phyloP scores from a whole-genome alignment of 495 filamentous ascomycete genomes.

The Xylaria castorea region DNA sequence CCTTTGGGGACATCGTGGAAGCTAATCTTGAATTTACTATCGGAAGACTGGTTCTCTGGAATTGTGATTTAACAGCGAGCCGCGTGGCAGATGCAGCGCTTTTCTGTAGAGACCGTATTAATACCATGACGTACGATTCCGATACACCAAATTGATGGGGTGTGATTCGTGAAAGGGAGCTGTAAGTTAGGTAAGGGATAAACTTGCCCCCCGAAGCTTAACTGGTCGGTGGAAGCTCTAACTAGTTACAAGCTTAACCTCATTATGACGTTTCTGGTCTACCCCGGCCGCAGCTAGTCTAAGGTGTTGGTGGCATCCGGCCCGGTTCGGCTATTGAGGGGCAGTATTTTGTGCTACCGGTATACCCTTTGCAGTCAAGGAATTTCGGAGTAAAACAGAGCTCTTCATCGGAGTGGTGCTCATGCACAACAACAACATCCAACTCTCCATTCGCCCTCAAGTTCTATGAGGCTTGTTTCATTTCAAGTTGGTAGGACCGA shows the following conservation, averaged over 20 bases:
- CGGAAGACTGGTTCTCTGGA: constrained; percentile 47
- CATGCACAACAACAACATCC: constrained; percentile 1
- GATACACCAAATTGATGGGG: not conserved
- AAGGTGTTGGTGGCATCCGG: not conserved
- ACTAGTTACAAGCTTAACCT: not conserved
- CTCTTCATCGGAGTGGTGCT: not conserved
- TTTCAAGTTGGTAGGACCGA: not conserved
- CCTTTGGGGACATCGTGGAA: constrained; percentile 55
- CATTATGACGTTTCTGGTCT: not conserved
- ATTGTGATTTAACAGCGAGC: constrained; percentile 41
- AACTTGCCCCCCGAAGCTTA: not conserved
- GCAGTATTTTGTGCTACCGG: constrained; percentile 3
- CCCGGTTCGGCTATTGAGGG: not conserved
- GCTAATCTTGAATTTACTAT: constrained; percentile 44
- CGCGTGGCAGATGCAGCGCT: constrained; percentile 42
- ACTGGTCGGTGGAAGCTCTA: not conserved
- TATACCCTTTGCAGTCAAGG: constrained; percentile 5
- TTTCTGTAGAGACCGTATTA: constrained; percentile 43
- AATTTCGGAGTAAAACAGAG: not conserved
- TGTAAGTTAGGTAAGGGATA: not conserved
- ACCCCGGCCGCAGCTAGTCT: not conserved
- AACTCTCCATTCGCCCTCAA: not conserved
- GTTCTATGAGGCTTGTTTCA: not conserved
- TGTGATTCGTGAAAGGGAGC: not conserved
- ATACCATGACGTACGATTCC: constrained; percentile 27